Evolutionary conservation across 192 early-diverging fungal species (phyloP).

Genomic region (Backusella westeae): DNA sequence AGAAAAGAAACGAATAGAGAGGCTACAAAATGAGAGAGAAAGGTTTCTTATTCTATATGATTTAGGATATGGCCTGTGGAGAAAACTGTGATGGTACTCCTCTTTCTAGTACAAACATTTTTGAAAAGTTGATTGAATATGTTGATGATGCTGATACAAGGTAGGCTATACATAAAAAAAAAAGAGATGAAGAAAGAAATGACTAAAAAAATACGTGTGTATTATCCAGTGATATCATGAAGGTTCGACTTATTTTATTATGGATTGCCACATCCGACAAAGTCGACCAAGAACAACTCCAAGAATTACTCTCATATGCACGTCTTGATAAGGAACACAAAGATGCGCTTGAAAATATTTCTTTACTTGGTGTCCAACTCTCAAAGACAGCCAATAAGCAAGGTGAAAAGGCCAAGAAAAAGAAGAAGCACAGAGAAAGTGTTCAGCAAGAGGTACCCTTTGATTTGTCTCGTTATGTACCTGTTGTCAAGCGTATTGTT

Average conservation of each 20-base stretch:
- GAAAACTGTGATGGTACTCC: slow-evolving; percentile 67
- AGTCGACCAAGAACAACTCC: slow-evolving; percentile 68
- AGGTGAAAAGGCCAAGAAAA: slow-evolving; percentile 54
- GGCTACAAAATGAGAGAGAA: neutral
- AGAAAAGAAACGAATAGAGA: neutral
- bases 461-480: slow-evolving; percentile 77
- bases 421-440: slow-evolving; percentile 46
- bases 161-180: slow-evolving; percentile 27
- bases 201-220: neutral
- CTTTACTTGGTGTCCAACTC: slow-evolving; percentile 63
- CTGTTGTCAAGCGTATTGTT: slow-evolving; percentile 67
- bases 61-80: slow-evolving; percentile 73
- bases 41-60: neutral
- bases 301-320: slow-evolving; percentile 65
- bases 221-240: slow-evolving; percentile 58
- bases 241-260: slow-evolving; percentile 74
- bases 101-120: neutral
- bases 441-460: slow-evolving; percentile 61
- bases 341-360: slow-evolving; percentile 78
- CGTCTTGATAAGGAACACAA: slow-evolving; percentile 70
- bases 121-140: slow-evolving; percentile 62
- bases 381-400: slow-evolving; percentile 56
- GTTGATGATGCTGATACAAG: slow-evolving; percentile 67
- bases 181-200: neutral
- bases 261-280: slow-evolving; percentile 77